Base-by-base conservation (phyloP, 768 basidiomycete genomes). In the Termitomyces bulborhizus region DNA sequence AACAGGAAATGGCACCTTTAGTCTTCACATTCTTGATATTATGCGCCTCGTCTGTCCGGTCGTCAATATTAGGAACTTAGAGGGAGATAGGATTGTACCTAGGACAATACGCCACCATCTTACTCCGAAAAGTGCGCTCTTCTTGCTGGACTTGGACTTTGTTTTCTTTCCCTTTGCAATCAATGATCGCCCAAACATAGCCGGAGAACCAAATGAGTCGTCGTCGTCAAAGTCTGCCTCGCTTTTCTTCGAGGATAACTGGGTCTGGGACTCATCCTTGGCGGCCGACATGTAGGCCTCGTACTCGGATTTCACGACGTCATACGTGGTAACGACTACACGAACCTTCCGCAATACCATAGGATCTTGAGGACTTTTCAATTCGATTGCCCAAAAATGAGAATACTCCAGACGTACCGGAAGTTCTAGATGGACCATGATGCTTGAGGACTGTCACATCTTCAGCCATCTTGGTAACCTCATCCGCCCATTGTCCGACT, bases 1-100 rank as follows among this genome's bases (percentile, higher is more conserved):
- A 89, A 57, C 91, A 92, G 0, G 90, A 93, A 37, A 85, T 74
- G 2, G 91, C 84, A 31, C 81, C 81, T 64, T 92, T 89, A 0
- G 87, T 90, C 36, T 77, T 85, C 48, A 82, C 76, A 63, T 94
- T 93, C 76, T 95, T 96, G 74, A 97, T 96, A 62, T 88, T 90
- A 66, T 97, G 94, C 0, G 94, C 94, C 65, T 97, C 93, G 64
- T 97, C 94, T 90, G 50, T n/a, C 16, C 6, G 51, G 27, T 52
- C 12, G 16, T 24, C 31, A 15, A 43, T 40, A 8, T 40, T 9
- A 15, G 2, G 8, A 26, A 15, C 27, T 8, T 37, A 48, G 32
- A 44, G n/a, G 9, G 42, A 37, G 18, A 45, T 60, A 68, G 24
- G 12, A 16, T 67, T 70, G 18, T 60, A 92, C 95, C 92, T 0